A percentile compares a stretch with the other conserved stretches of the same genome.
Evolutionary conservation across 257 asterid genomes (phyloP).

Genomic region (Gardenia jasminoides): DNA sequence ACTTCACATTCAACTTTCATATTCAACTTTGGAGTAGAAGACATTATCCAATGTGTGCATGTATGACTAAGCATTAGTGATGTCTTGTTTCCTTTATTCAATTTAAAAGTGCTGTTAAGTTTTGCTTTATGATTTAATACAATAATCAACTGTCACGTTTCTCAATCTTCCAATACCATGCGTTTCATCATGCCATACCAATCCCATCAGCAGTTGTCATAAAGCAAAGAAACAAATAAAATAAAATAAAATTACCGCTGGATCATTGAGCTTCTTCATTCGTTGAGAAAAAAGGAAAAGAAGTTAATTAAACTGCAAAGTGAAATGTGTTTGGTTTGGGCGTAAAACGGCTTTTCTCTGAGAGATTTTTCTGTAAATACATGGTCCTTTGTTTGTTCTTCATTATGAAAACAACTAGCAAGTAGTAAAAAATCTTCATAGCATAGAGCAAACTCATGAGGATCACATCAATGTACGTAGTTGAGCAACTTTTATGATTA

Average conservation of each 20-base stretch:
- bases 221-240: background rate
- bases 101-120: slow-evolving; percentile 16
- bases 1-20: background rate
- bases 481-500: too few species aligned
- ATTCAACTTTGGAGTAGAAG: slow-evolving; percentile 9
- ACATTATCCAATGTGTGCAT: background rate
- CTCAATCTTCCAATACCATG: background rate
- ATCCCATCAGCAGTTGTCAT: background rate
- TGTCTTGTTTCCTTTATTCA: slow-evolving; percentile 39
- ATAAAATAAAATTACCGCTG: background rate
- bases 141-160: background rate
- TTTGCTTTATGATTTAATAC: slow-evolving; percentile 33
- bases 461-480: too few species aligned
- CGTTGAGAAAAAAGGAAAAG: too few species aligned
- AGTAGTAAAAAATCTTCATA: too few species aligned
- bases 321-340: too few species aligned
- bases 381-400: too few species aligned
- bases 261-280: background rate
- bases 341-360: background rate
- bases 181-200: slow-evolving; percentile 6
- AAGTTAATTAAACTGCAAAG: too few species aligned
- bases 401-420: too few species aligned
- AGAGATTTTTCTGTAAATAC: background rate
- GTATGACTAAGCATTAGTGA: slow-evolving; percentile 30
- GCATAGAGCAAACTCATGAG: too few species aligned